A percentile compares a stretch with the other conserved stretches of the same genome.
phyloP scores from a whole-genome alignment of 2,329 filamentous ascomycete species.

The Neopestalotiopsis clavispora region DNA sequence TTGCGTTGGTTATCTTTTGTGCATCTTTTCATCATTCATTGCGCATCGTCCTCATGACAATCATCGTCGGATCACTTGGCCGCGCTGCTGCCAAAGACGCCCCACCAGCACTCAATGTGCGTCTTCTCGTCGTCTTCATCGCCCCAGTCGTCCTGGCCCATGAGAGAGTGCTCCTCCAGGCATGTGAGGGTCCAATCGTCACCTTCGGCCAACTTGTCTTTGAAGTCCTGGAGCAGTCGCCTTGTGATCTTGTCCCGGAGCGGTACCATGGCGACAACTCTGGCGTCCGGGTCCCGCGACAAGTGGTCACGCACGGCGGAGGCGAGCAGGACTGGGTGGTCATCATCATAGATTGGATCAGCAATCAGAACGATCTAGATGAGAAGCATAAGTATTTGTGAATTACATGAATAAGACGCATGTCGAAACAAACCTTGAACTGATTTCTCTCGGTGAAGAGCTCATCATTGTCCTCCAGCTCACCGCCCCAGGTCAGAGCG shows the following conservation, averaged over 20 bases:
- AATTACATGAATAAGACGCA: constrained; percentile 17
- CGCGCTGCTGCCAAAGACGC: constrained; percentile 52
- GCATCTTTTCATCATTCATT: neutral
- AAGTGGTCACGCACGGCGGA: constrained; percentile 74
- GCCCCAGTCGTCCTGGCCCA: constrained; percentile 77
- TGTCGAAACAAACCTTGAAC: constrained; percentile 51
- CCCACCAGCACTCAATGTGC: constrained; percentile 71
- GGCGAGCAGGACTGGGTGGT: constrained; percentile 78
- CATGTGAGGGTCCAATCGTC: constrained; percentile 52
- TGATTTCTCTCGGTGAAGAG: constrained; percentile 51
- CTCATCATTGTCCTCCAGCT: constrained; percentile 44
- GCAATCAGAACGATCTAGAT: constrained; percentile 73
- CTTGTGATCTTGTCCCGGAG: constrained; percentile 72
- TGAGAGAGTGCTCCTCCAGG: constrained; percentile 65
- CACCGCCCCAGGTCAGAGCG: constrained; percentile 75
- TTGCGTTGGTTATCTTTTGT: neutral
- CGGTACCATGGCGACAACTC: constrained; percentile 81
- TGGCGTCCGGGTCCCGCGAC: constrained; percentile 56
- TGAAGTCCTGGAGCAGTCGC: constrained; percentile 67
- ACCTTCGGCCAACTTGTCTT: constrained; percentile 57
- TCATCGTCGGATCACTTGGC: neutral
- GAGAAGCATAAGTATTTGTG: constrained; percentile 12
- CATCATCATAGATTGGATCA: constrained; percentile 85
- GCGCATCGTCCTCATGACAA: neutral
- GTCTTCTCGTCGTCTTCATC: constrained; percentile 54